A percentile compares a stretch with the other conserved stretches of the same genome.
phyloP scores from a whole-genome alignment of 805 yeast genomes.

The Zygosaccharomyces gambellarensis region DNA sequence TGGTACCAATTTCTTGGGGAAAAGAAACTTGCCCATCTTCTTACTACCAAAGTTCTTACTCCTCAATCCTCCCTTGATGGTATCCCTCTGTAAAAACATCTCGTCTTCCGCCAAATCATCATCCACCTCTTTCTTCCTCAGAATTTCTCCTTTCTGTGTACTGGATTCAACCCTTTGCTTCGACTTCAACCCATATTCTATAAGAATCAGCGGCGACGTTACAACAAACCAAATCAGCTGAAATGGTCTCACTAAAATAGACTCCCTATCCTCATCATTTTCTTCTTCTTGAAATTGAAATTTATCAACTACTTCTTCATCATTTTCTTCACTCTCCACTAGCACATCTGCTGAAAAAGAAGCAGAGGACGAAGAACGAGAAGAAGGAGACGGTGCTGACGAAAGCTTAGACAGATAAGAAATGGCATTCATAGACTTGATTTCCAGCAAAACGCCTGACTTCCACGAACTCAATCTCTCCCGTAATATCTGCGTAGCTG shows the following conservation, averaged over 20 bases:
- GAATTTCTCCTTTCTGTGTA: conserved; percentile 8
- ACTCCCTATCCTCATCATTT: not conserved
- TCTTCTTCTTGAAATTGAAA: not conserved
- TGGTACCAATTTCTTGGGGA: conserved; percentile 42
- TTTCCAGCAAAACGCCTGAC: not conserved
- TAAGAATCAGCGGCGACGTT: conserved; percentile 50
- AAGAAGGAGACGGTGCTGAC: not conserved
- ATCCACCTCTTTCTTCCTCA: conserved; percentile 20
- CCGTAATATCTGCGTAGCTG: not conserved
- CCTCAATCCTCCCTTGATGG: conserved; percentile 23
- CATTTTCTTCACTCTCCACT: not conserved
- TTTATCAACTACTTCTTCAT: not conserved
- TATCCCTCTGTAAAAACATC: conserved; percentile 29
- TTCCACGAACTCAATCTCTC: not conserved
- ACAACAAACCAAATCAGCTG: conserved; percentile 45
- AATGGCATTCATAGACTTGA: conserved; percentile 21
- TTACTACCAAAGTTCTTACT: conserved; percentile 25
- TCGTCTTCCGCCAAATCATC: conserved; percentile 29
- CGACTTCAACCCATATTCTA: conserved; percentile 29
- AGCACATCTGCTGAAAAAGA: not conserved
- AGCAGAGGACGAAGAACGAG: not conserved
- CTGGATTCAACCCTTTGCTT: conserved; percentile 11
- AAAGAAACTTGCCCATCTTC: conserved; percentile 39
- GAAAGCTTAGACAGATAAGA: conserved; percentile 28
- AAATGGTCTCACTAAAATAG: conserved; percentile 45